These are phyloP conservation scores for Lactarius tabidus DNA, from an alignment of 768 basidiomycete species.

Conservation along the genomic window DNA sequence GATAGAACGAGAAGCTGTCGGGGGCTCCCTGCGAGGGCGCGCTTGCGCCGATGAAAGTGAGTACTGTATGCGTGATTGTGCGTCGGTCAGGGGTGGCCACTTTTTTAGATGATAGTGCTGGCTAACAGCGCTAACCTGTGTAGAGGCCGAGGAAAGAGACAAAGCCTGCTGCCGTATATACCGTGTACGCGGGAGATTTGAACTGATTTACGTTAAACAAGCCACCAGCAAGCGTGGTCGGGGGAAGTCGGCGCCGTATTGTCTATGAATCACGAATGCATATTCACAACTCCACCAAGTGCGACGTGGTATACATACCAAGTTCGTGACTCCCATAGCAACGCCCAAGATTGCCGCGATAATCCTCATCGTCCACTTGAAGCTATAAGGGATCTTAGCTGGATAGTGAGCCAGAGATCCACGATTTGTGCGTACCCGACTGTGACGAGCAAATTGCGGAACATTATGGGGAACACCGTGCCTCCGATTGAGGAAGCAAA, in stretches of 20 bases:
- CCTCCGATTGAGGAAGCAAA: conserved; percentile 69
- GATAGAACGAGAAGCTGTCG: conserved; percentile 53
- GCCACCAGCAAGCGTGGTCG: conserved; percentile 50
- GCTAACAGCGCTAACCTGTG: conserved; percentile 33
- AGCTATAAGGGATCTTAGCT: conserved; percentile 39
- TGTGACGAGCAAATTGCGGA: conserved; percentile 48
- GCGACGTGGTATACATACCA: conserved; percentile 34
- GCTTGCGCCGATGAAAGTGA: conserved; percentile 64
- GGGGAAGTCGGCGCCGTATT: conserved; percentile 46
- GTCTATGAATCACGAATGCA: conserved; percentile 29
- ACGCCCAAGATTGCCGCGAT: conserved; percentile 59
- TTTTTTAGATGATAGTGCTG: not conserved
- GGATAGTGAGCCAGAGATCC: not conserved
- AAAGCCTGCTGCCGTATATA: conserved; percentile 56
- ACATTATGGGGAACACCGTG: conserved; percentile 58
- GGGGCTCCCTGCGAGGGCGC: conserved; percentile 48
- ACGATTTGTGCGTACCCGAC: conserved; percentile 45
- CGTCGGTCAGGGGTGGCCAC: not conserved
- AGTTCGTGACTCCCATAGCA: conserved; percentile 50
- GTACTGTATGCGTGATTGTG: conserved; percentile 36
- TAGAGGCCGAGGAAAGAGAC: conserved; percentile 66
- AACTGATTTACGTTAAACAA: conserved; percentile 58
- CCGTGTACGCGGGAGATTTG: conserved; percentile 47
- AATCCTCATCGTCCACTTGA: conserved; percentile 72
- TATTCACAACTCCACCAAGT: not conserved